Percentiles rank a stretch among this genome's conserved stretches.
Evolutionary conservation across 1,284 basidiomycete species (phyloP).

Genomic region (Melampsora americana): DNA sequence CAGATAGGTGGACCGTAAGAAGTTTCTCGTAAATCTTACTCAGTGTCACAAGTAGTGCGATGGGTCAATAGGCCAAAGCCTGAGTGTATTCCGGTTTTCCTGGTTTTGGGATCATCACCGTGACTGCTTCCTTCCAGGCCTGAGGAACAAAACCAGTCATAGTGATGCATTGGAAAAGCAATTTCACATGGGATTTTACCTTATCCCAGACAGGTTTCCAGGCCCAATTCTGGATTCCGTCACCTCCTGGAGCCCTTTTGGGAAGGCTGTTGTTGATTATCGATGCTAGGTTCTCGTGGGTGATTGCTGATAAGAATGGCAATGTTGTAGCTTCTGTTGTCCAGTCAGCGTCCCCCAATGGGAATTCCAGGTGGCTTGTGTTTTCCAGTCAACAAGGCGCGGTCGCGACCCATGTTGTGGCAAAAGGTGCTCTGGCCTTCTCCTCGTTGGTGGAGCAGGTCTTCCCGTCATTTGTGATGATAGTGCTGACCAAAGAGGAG

Average conservation of each 20-base stretch:
- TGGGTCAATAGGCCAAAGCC: neutral
- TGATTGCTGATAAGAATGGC: neutral
- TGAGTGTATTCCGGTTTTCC: slow-evolving; percentile 20
- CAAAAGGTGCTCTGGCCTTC: neutral
- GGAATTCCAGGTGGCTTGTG: neutral
- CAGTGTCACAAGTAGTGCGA: slow-evolving; percentile 2
- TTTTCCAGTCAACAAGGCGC: neutral
- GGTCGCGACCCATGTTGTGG: neutral
- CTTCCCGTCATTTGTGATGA: too few relatives aligned
- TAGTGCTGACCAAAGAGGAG: too few relatives aligned
- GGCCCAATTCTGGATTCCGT: neutral
- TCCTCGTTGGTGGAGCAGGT: too few relatives aligned
- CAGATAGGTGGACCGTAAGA: neutral
- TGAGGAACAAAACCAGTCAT: neutral
- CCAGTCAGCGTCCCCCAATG: neutral
- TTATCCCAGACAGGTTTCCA: neutral
- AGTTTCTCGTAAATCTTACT: slow-evolving; percentile 14
- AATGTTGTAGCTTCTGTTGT: neutral
- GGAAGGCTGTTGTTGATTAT: neutral
- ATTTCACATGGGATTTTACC: neutral
- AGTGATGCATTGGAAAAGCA: neutral
- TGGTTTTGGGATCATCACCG: slow-evolving; percentile 20
- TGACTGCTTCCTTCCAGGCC: slow-evolving; percentile 11
- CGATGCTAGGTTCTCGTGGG: neutral
- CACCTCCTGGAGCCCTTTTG: slow-evolving; percentile 7